Conservation (phyloP, 768 basidiomycete species). For the Trametes cingulata region DNA sequence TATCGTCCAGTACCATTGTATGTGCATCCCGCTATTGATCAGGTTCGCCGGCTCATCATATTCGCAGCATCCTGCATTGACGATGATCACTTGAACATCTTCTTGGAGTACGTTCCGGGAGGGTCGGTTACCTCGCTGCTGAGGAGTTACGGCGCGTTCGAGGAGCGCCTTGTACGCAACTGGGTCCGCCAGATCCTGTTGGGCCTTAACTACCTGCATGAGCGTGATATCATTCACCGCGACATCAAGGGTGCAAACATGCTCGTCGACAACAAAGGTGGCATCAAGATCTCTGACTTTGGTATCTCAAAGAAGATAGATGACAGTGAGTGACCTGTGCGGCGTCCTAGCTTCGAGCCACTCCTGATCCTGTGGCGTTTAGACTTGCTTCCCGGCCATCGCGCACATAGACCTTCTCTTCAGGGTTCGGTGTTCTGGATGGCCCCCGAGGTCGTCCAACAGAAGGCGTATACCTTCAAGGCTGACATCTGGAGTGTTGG, state of each 20-base stretch:
- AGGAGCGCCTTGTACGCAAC: conserved; percentile 87
- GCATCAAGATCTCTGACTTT: conserved; percentile 96
- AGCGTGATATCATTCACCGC: conserved; percentile 92
- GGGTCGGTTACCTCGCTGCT: conserved; percentile 90
- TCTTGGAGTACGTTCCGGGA: conserved; percentile 95
- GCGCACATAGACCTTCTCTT: conserved; percentile 85
- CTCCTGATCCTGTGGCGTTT: neutral
- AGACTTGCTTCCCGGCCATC: conserved; percentile 58
- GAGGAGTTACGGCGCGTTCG: conserved; percentile 91
- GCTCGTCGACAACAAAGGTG: conserved; percentile 96
- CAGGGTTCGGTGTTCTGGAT: conserved; percentile 99
- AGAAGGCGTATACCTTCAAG: conserved; percentile 87
- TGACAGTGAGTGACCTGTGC: conserved; percentile 66
- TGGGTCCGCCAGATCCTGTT: conserved; percentile 91
- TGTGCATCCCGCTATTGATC: conserved; percentile 31
- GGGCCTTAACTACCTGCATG: conserved; percentile 89
- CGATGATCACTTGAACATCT: conserved; percentile 89
- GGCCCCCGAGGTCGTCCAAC: conserved; percentile 98
- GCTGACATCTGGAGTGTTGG: conserved; percentile 98
- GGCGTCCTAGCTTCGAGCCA: neutral
- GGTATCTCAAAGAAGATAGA: conserved; percentile 98
- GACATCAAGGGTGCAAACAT: conserved; percentile 99
- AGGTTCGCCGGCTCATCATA: neutral
- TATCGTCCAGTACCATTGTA: conserved; percentile 97
- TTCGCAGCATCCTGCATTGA: conserved; percentile 88